A percentile compares a stretch with the other conserved stretches of the same genome.
phyloP scores from a whole-genome alignment of 495 filamentous ascomycete genomes.

The Annulohypoxylon maeteangense region DNA sequence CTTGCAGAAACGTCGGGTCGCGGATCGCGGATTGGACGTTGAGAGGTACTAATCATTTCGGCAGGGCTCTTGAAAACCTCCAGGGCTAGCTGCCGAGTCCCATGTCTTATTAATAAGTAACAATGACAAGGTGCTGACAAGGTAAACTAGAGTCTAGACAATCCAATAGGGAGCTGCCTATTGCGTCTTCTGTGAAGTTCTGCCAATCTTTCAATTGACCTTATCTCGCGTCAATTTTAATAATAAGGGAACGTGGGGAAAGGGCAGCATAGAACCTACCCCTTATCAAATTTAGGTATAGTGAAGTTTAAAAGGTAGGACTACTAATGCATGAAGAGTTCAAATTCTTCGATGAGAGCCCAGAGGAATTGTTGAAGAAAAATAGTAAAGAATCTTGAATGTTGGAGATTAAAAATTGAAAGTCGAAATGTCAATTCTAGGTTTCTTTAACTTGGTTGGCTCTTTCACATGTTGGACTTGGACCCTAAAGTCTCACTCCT shows the following conservation, averaged over 20 bases:
- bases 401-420: neutral
- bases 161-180: conserved; percentile 25
- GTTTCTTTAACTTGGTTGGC: neutral
- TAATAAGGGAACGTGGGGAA: conserved; percentile 14
- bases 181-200: conserved; percentile 15
- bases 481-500: neutral
- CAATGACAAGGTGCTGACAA: neutral
- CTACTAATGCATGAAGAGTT: neutral
- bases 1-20: neutral
- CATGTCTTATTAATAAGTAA: conserved; percentile 8
- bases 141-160: neutral
- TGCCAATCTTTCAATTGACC: conserved; percentile 11
- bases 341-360: neutral
- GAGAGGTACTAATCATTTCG: conserved; percentile 26
- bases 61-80: neutral
- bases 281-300: conserved; percentile 12
- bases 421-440: neutral
- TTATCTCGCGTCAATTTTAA: conserved; percentile 31
- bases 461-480: conserved; percentile 9
- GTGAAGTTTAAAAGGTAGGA: neutral
- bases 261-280: conserved; percentile 7
- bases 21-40: neutral
- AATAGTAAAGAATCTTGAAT: neutral
- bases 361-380: neutral
- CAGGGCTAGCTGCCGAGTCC: conserved; percentile 2